These are phyloP conservation scores for Platanus orientalis DNA, from an alignment of 164 flowering plant genomes.

Conservation along the genomic window DNA sequence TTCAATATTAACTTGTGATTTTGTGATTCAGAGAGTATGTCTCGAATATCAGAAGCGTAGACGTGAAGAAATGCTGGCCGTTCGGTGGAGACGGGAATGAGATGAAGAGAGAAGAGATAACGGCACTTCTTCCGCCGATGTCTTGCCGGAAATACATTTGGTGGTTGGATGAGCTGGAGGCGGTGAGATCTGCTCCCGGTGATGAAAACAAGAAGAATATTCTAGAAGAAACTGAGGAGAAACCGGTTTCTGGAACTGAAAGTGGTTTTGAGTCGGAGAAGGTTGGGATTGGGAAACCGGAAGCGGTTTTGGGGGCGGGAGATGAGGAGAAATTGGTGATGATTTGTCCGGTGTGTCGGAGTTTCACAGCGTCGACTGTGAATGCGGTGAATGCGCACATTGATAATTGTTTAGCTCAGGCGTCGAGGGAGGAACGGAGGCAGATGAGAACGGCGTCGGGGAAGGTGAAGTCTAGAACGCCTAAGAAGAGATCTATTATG, in stretches of 20 bases:
- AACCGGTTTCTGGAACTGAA: background rate
- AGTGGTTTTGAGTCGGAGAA: constrained; percentile 3
- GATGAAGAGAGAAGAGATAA: constrained; percentile 4
- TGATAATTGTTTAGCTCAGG: constrained; percentile 28
- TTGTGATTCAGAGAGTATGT: constrained; percentile 40
- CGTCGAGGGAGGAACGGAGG: constrained; percentile 19
- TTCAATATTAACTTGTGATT: background rate
- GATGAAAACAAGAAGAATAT: background rate
- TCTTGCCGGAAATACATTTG: constrained; percentile 40
- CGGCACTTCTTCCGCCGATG: constrained; percentile 44
- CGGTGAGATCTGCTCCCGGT: background rate
- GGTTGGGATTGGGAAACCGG: background rate
- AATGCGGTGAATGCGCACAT: constrained; percentile 37
- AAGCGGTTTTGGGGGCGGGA: constrained; percentile 1
- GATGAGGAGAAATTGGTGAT: constrained; percentile 16
- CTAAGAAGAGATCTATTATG: constrained; percentile 58
- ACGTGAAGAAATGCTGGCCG: constrained; percentile 57
- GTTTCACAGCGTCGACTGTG: constrained; percentile 27
- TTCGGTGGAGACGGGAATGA: constrained; percentile 25
- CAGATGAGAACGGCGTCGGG: constrained; percentile 14
- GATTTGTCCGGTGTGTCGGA: constrained; percentile 41
- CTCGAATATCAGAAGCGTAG: constrained; percentile 42
- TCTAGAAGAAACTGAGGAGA: background rate
- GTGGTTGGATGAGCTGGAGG: constrained; percentile 50
- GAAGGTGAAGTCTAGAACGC: constrained; percentile 25